Base-by-base conservation (phyloP, 345 rosid species). In the Pistacia integerrima region DNA sequence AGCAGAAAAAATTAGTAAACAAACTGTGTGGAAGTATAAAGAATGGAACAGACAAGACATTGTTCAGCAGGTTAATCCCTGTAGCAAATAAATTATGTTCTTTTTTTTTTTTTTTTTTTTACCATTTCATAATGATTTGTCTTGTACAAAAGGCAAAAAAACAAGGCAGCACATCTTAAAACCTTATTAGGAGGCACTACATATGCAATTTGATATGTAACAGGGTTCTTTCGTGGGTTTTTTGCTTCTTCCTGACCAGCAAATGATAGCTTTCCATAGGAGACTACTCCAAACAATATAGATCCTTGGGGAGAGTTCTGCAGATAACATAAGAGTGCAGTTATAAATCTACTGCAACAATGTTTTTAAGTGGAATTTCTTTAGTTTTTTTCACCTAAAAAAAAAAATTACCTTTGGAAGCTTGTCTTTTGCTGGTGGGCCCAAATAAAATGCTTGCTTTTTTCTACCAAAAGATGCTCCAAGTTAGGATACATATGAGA, bases 131-230 rank as follows among this genome's bases (percentile, higher is more conserved):
- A 25, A 57, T 20, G 59, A 52, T 52, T n/a, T 28, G 22, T 30
- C 6, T 28, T 51, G 22, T 55, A 9, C 17, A 54, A 38, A 16
- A 36, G 55, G 56, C 17, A 16, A 54, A 54, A 55, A 33, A 73
- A 63, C 54, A 63, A 54, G 74, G 55, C 49, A 74, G 22, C 55
- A 67, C 33, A 59, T 33, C 35, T 64, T 36, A 60, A 58, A 79
- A 94, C 99, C 99, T 96, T 96, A 81, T 77, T 87, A 68, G 99
- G 97, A 68, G 99, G 99, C 81, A 96, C 90, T 67, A 92, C 62
- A 80, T 86, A 93, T 79, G 90, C 84, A 66, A 95, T 85, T 64
- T 71, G 88, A 82, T 92, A 90, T 46, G 88, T 82, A 22, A 85
- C 92, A 65, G 94, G 98, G 76, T 85, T 90, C 85, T 88, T 94